Evolutionary conservation across 2,329 filamentous ascomycete species (phyloP), one percentile per base, ranked within the genome.

Genomic region (Fusarium temperatum): DNA sequence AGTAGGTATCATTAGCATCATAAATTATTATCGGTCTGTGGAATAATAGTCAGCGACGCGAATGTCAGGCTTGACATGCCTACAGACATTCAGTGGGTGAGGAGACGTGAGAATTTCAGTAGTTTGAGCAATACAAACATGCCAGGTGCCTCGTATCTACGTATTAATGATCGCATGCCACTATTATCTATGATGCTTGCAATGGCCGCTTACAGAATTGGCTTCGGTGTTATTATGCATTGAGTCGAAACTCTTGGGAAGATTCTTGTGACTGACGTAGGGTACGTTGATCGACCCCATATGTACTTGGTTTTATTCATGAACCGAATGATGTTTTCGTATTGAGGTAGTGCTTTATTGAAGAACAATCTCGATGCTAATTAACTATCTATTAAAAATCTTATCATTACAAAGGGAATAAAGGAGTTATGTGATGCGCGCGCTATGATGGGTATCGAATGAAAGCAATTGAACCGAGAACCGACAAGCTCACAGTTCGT

Each of bases 401-500:
- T n/a, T 12, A 14, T 26, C 36, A 45, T 10, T 28, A 45, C 30
- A 67, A 50, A 54, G 22, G 28, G 8, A 58, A 36, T 17, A 11
- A 22, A 51, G 20, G 35, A 51, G 22, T 20, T 28, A 35, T 59
- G 24, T 22, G 22, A 28, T 55, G 13, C 62, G 50, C 59, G 42
- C 63, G 72, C 72, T 70, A 50, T 50, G 36, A 45, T 66, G 60
- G 59, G 55, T 64, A 67, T 68, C 54, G 41, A 54, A 53, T 42
- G 28, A 66, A 67, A 58, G 57, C 42, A 63, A 57, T 39, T 39
- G 36, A 55, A 60, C 44, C 26, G 45, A 53, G 50, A 47, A 53
- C 53, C 35, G 51, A 36, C 44, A 44, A 45, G 45, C 48, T 77
- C 78, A 88, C 58, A 88, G 76, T 79, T 88, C 86, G 64, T 87